These are phyloP conservation scores for Mortierella sp. DNA, from an alignment of 371 early-diverging fungal genomes.

Conservation along the genomic window DNA sequence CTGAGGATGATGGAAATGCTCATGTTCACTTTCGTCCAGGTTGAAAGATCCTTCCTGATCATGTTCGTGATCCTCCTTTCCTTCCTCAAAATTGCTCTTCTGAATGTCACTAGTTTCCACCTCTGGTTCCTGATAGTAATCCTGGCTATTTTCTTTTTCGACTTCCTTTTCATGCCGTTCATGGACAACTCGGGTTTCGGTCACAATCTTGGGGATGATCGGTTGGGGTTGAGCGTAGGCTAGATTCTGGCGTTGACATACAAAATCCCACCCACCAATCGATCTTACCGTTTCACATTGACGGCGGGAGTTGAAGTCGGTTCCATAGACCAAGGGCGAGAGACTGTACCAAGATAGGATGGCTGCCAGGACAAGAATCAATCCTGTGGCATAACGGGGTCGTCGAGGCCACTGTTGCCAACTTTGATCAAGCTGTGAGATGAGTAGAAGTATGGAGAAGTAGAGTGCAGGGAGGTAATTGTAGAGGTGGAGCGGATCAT, in stretches of 20 bases:
- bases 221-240: constrained; percentile 22
- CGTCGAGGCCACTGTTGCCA: constrained; percentile 52
- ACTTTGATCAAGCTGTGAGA: constrained; percentile 67
- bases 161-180: constrained; percentile 10
- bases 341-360: constrained; percentile 67
- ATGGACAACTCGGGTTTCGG: constrained; percentile 11
- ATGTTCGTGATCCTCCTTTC: constrained; percentile 4
- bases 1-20: constrained; percentile 28
- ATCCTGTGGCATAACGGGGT: constrained; percentile 5
- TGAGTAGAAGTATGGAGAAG: constrained; percentile 80
- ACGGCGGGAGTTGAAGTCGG: constrained; percentile 19
- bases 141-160: constrained; percentile 5
- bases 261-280: constrained; percentile 36
- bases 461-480: constrained; percentile 96
- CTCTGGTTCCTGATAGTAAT: not conserved
- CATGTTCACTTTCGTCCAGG: constrained; percentile 16
- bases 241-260: constrained; percentile 30
- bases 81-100: not conserved
- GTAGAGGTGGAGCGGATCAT: constrained; percentile 93
- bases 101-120: not conserved
- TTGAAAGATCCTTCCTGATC: constrained; percentile 24
- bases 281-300: constrained; percentile 26
- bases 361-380: constrained; percentile 58
- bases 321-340: constrained; percentile 87
- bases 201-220: constrained; percentile 19